Conservation (phyloP, 768 basidiomycete genomes). For the Lentinula guzmanii region DNA sequence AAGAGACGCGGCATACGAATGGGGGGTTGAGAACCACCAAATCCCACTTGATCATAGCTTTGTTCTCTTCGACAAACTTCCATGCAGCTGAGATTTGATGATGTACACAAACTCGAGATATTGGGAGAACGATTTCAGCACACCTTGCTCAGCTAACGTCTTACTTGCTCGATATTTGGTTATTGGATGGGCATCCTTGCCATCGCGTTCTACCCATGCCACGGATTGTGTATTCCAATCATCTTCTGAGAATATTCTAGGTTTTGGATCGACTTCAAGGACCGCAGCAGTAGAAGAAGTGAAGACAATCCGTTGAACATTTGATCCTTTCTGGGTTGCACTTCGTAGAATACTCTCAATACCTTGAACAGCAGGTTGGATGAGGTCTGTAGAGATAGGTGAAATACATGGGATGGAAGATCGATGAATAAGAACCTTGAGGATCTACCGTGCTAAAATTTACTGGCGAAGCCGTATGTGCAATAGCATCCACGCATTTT, state of each 20-base stretch:
- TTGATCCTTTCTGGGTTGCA: constrained; percentile 28
- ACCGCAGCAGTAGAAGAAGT: constrained; percentile 59
- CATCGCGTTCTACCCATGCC: constrained; percentile 39
- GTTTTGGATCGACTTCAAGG: constrained; percentile 17
- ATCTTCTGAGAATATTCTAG: constrained; percentile 34
- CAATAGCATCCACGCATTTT: constrained; percentile 51
- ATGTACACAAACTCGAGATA: neutral
- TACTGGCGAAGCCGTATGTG: constrained; percentile 50
- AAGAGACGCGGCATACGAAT: constrained; percentile 23
- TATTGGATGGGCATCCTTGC: constrained; percentile 30
- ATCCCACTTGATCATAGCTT: constrained; percentile 41
- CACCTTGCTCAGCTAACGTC: constrained; percentile 57
- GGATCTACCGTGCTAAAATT: constrained; percentile 27
- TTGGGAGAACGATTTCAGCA: neutral
- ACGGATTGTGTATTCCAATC: constrained; percentile 59
- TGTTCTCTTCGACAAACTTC: constrained; percentile 37
- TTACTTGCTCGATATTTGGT: constrained; percentile 59
- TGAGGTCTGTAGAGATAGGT: constrained; percentile 22
- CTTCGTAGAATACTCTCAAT: constrained; percentile 28
- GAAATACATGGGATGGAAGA: neutral
- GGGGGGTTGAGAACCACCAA: constrained; percentile 51
- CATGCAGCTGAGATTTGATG: constrained; percentile 28
- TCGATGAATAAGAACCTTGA: constrained; percentile 16
- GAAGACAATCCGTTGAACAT: constrained; percentile 53
- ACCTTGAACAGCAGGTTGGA: constrained; percentile 29